These are phyloP conservation scores for Penicillium arizonense DNA, from an alignment of 495 filamentous ascomycete genomes.

Conservation along the genomic window DNA sequence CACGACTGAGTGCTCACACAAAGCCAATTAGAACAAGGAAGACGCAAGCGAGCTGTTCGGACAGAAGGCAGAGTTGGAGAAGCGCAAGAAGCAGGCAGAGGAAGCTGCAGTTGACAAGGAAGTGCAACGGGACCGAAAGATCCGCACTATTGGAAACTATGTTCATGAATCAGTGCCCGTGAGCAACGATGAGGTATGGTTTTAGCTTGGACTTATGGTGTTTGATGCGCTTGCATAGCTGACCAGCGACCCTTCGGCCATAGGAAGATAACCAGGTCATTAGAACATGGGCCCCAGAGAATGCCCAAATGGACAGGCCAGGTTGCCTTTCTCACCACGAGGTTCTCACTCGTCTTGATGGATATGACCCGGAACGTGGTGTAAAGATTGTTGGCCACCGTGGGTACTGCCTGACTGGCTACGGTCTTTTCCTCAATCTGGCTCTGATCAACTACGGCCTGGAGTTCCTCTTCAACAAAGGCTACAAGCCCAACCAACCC, in stretches of 20 bases:
- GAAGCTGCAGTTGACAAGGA: conserved; percentile 74
- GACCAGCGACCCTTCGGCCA: background rate
- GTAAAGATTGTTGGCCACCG: conserved; percentile 94
- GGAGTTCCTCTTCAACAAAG: conserved; percentile 73
- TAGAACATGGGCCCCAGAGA: conserved; percentile 76
- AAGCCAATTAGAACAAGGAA: conserved; percentile 67
- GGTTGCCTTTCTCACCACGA: conserved; percentile 89
- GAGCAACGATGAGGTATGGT: conserved; percentile 73
- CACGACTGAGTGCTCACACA: conserved; percentile 2
- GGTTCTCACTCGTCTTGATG: conserved; percentile 81
- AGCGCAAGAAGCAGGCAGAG: conserved; percentile 75
- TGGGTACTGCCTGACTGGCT: conserved; percentile 86
- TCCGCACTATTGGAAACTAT: conserved; percentile 86
- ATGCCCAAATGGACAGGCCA: conserved; percentile 64
- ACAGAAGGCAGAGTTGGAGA: conserved; percentile 73
- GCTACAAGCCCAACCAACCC: conserved; percentile 86
- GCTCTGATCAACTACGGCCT: conserved; percentile 92
- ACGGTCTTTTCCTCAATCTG: conserved; percentile 91
- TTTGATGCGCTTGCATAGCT: background rate
- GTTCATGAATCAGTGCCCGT: conserved; percentile 92
- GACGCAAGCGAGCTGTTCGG: conserved; percentile 70
- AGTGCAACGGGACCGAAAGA: conserved; percentile 65
- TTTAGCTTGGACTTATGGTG: background rate
- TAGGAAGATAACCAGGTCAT: conserved; percentile 79
- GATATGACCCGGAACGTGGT: conserved; percentile 90